Conservation (phyloP, 148 eudicot species). For the Rhododendron kiyosumense region DNA sequence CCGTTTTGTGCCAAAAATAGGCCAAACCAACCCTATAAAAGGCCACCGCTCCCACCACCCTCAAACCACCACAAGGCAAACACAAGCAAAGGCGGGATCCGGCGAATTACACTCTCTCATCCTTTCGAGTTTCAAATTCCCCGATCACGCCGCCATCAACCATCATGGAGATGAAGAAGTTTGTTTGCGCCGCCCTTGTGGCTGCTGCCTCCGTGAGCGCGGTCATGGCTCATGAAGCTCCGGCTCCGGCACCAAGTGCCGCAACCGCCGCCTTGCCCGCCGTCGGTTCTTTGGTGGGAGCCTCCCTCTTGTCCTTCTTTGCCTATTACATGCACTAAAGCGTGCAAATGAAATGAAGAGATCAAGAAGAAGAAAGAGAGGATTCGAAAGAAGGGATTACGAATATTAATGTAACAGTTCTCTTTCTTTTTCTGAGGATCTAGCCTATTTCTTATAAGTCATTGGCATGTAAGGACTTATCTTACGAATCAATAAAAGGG, state of each 20-base stretch:
- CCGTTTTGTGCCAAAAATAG: neutral
- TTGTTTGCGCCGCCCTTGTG: neutral
- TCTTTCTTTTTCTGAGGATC: neutral
- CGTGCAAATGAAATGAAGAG: neutral
- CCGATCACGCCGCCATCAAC: neutral
- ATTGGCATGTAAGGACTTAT: neutral
- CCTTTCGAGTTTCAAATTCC: neutral
- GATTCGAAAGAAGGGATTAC: neutral
- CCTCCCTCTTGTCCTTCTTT: neutral
- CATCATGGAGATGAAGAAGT: neutral
- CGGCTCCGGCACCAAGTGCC: neutral
- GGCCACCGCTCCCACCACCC: neutral
- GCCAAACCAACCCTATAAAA: neutral
- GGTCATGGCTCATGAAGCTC: neutral
- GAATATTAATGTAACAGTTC: neutral
- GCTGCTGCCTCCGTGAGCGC: neutral
- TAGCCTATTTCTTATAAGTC: neutral
- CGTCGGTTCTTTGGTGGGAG: neutral
- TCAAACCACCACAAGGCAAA: slow-evolving; percentile 1
- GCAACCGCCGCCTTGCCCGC: neutral
- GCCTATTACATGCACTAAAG: slow-evolving; percentile 1
- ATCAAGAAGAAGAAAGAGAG: neutral
- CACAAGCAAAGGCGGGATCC: neutral
- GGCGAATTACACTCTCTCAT: neutral
- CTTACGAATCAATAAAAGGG: neutral